Evolutionary conservation across 2,329 filamentous ascomycete species (phyloP).

Genomic region (Sclerotinia minor): DNA sequence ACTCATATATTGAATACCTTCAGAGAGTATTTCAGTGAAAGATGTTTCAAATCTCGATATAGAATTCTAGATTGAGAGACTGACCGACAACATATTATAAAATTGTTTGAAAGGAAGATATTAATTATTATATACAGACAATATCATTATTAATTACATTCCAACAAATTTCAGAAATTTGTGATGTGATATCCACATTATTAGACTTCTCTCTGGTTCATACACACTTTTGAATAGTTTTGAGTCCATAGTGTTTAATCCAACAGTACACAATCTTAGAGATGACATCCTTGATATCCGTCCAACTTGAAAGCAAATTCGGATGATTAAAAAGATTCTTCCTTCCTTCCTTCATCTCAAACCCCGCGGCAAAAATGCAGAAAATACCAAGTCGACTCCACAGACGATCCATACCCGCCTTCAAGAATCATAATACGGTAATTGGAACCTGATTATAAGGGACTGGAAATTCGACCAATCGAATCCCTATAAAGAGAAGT

Average conservation of each 20-base stretch:
- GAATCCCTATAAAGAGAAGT: no score
- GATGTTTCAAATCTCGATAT: no score
- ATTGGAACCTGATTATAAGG: no score
- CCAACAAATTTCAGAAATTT: neutral
- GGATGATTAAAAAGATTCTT: neutral
- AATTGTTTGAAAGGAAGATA: no score
- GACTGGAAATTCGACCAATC: no score
- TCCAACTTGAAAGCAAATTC: neutral
- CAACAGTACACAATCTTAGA: neutral
- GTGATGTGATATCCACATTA: neutral
- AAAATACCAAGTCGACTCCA: neutral
- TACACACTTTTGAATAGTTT: neutral
- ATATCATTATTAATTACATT: no score
- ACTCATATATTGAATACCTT: no score
- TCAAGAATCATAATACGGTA: no score
- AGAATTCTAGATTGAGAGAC: no score
- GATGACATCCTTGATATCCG: neutral
- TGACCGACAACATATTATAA: no score
- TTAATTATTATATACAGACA: no score
- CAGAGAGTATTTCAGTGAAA: no score
- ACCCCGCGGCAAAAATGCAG: neutral
- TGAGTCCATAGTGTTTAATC: neutral
- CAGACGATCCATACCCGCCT: neutral
- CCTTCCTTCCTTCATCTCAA: neutral
- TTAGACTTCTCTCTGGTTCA: neutral